A percentile compares a stretch with the other conserved stretches of the same genome.
These are phyloP conservation scores for Arachis monticola DNA, from an alignment of 331 rosid genomes.

Conservation along the genomic window DNA sequence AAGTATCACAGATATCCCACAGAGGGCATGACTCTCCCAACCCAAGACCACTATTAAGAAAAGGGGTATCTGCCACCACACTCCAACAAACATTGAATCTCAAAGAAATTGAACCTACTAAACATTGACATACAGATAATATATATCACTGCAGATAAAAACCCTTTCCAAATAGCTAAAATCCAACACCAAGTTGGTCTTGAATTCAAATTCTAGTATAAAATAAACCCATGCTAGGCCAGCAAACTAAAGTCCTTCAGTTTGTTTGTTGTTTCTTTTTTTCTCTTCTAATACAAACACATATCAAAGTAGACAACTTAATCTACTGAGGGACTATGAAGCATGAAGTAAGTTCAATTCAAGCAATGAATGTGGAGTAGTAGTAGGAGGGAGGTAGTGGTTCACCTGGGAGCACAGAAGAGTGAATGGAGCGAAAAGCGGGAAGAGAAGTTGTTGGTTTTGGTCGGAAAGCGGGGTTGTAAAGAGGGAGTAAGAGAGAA, in stretches of 20 bases:
- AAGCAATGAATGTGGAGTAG: not conserved
- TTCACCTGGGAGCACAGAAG: slow-evolving; percentile 51
- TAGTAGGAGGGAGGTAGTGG: not conserved
- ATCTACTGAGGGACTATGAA: not conserved
- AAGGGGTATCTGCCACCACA: too few species aligned
- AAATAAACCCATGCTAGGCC: too few species aligned
- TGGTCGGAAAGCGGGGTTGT: slow-evolving; percentile 50
- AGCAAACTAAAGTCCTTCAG: too few species aligned
- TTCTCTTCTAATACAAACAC: not conserved
- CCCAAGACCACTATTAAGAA: too few species aligned
- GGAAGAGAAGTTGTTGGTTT: slow-evolving; percentile 32
- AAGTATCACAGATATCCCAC: too few species aligned
- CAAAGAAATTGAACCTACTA: not conserved
- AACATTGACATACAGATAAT: too few species aligned
- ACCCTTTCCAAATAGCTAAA: not conserved
- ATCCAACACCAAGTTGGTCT: not conserved
- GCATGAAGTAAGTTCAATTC: not conserved
- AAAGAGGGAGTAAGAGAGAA: slow-evolving; percentile 59
- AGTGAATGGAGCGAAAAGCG: slow-evolving; percentile 47
- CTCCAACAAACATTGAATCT: too few species aligned
- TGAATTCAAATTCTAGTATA: too few species aligned
- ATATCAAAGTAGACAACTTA: not conserved
- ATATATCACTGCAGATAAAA: not conserved
- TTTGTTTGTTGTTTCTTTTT: not conserved
- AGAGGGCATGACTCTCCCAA: too few species aligned